Evolutionary conservation across 106 monocot species (phyloP).

Genomic region (Chionographis japonica): DNA sequence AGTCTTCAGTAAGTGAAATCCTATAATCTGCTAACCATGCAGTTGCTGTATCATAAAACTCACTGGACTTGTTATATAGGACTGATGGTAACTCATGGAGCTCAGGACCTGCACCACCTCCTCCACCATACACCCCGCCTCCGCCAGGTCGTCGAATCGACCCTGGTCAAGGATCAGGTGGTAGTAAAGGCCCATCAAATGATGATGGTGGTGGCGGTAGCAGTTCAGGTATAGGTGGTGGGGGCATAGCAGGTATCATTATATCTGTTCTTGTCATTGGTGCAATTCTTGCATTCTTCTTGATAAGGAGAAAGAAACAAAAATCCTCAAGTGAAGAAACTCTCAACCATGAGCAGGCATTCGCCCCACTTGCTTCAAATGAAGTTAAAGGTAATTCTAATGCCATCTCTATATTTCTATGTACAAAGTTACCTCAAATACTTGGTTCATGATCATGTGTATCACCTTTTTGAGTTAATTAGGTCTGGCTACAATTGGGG

Average conservation of each 20-base stretch:
- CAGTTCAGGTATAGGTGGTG: slow-evolving; percentile 46
- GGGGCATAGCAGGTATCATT: slow-evolving; percentile 54
- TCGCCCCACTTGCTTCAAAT: slow-evolving; percentile 20
- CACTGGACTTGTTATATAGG: slow-evolving; percentile 17
- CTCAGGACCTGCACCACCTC: slow-evolving; percentile 43
- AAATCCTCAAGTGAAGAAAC: slow-evolving; percentile 21
- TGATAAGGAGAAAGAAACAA: slow-evolving; percentile 31
- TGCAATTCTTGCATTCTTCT: slow-evolving; percentile 49
- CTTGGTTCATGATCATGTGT: background rate
- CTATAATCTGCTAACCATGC: background rate
- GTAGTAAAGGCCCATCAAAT: slow-evolving; percentile 8
- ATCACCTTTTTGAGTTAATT: too few species aligned
- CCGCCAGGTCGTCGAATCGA: slow-evolving; percentile 28
- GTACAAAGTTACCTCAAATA: background rate
- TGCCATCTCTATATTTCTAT: background rate
- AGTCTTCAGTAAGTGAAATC: slow-evolving; percentile 35
- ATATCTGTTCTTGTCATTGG: slow-evolving; percentile 33
- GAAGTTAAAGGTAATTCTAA: slow-evolving; percentile 35
- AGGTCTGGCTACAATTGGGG: too few species aligned
- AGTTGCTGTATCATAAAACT: background rate
- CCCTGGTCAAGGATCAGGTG: slow-evolving; percentile 22
- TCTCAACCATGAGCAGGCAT: slow-evolving; percentile 19
- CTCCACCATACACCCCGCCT: slow-evolving; percentile 40
- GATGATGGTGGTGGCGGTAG: slow-evolving; percentile 11
- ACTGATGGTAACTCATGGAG: slow-evolving; percentile 59